Percentiles rank a stretch among this genome's conserved stretches.
Conservation (phyloP, 345 rosid species). For the Melaleuca quinquenervia region DNA sequence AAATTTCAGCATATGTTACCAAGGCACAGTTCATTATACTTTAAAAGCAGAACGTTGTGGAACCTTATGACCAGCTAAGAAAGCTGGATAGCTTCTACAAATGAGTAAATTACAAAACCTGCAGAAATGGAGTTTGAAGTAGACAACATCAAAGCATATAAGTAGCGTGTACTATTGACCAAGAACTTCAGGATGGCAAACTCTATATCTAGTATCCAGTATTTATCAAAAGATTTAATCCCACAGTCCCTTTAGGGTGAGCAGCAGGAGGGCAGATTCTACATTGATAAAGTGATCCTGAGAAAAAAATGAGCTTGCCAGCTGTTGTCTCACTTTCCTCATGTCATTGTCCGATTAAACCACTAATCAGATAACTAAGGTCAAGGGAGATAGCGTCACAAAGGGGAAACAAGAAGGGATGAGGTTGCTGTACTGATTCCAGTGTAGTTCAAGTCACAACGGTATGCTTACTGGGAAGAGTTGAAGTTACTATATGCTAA, state of each 20-base stretch:
- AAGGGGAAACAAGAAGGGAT: not conserved
- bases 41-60: not conserved
- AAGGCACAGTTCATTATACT: not conserved
- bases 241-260: not conserved
- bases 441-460: not conserved
- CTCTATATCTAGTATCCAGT: not conserved
- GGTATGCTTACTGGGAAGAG: not conserved
- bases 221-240: not conserved
- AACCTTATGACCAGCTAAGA: not conserved
- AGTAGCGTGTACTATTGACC: not conserved
- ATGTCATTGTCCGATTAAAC: not conserved
- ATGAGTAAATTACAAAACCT: not conserved
- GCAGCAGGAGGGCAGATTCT: not conserved
- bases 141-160: not conserved
- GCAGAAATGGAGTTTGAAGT: not conserved
- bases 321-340: not conserved
- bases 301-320: not conserved
- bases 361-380: not conserved
- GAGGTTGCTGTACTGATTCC: not conserved
- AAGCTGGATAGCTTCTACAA: not conserved
- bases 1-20: not conserved
- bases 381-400: not conserved
- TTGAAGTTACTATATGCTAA: not conserved
- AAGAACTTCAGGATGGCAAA: not conserved
- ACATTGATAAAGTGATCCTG: not conserved